Evolutionary conservation across 2,329 filamentous ascomycete genomes (phyloP).

Genomic region (Eurotiales sp.): DNA sequence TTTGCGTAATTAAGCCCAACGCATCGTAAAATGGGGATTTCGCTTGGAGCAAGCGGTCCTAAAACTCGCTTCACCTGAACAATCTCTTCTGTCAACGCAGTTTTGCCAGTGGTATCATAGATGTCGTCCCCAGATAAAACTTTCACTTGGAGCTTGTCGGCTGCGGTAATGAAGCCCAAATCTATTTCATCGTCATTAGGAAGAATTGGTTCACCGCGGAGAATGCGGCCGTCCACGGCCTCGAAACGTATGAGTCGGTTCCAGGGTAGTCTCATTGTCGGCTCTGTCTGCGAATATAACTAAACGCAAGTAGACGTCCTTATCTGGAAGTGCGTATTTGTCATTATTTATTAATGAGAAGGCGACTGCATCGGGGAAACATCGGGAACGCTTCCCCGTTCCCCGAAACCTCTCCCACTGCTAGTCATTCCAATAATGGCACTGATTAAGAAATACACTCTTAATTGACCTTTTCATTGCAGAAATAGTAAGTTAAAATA

Average conservation of each 20-base stretch:
- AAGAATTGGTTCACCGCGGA: conserved; percentile 53
- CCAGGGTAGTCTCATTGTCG: conserved; percentile 1
- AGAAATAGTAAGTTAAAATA: too few species aligned
- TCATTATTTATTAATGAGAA: background rate
- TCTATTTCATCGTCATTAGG: conserved; percentile 34
- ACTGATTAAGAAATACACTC: background rate
- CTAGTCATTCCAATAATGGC: too few species aligned
- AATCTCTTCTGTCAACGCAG: conserved; percentile 52
- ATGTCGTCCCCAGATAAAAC: conserved; percentile 51
- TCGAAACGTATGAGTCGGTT: conserved; percentile 6
- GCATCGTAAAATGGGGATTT: conserved; percentile 57
- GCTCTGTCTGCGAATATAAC: background rate
- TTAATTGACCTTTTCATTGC: too few species aligned
- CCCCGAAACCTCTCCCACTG: too few species aligned
- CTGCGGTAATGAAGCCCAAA: conserved; percentile 45
- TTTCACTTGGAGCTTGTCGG: conserved; percentile 50
- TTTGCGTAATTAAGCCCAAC: conserved; percentile 59
- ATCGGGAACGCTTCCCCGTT: background rate
- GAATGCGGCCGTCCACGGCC: conserved; percentile 26
- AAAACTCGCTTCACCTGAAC: conserved; percentile 53
- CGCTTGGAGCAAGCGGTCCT: conserved; percentile 47
- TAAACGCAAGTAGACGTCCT: background rate
- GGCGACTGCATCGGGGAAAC: background rate
- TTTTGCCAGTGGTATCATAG: conserved; percentile 46
- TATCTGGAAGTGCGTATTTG: background rate